Evolutionary conservation across 306 rosid genomes (phyloP), one percentile per base, ranked within the genome.

Genomic region (Datisca glomerata): DNA sequence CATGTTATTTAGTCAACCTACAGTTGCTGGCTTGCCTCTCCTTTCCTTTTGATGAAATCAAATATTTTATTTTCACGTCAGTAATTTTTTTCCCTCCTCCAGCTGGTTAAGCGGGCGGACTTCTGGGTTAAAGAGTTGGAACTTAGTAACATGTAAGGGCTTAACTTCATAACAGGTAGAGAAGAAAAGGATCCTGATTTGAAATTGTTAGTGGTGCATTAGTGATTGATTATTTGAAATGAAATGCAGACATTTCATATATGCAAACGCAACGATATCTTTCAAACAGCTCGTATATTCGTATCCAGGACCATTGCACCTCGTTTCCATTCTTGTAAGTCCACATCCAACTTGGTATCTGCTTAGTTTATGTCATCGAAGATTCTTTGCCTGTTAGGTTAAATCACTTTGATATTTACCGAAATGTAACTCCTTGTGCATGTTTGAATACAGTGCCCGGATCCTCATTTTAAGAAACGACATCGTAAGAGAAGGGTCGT

Each of bases 401-500:
- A 28, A 16, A 40, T 37, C 36, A 49, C 18, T 12, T 12, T 36
- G 6, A 2, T 36, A 36, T 25, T 25, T 4, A 12, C 32, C n/a
- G 35, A 15, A 18, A 42, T 47, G 21, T 12, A 14, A 55, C 28
- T 61, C n/a, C n/a, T n/a, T 29, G n/a, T n/a, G 42, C 29, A 12
- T 53, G 25, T 12, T 53, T 55, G 25, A 55, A 22, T 71, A 51
- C 78, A 87, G 97, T 87, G 97, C 78, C 94, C 97, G 37, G 97
- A 87, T 58, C 97, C 97, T 21, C 78, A 87, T 76, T 87, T 83
- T 62, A 83, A 87, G 78, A 83, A 66, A 57, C 73, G 74, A 41
- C 93, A 87, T 66, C 94, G 56, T 64, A 83, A 87, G 62, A 75
- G 97, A 61, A 65, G 94, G 68, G 83, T 87, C 57, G 43, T 83